These are phyloP conservation scores for Quercus aquifolioides DNA, from an alignment of 306 rosid genomes.

Conservation along the genomic window DNA sequence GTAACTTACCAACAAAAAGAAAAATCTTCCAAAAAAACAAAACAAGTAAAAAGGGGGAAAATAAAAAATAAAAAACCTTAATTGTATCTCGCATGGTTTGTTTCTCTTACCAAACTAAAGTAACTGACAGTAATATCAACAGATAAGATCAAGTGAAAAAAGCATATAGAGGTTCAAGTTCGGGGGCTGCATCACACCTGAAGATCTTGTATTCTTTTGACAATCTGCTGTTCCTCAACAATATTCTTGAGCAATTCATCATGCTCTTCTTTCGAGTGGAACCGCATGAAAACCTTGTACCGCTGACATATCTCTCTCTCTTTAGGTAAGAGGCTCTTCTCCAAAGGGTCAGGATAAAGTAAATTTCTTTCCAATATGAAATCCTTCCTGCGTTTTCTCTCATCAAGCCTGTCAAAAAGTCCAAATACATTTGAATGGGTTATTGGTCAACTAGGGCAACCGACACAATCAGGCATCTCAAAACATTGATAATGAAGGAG, in stretches of 20 bases:
- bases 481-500: too few relatives aligned
- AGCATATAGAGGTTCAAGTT: background rate
- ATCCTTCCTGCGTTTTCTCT: conserved; percentile 73
- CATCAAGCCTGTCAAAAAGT: conserved; percentile 79
- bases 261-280: conserved; percentile 78
- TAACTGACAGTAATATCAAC: conserved; percentile 1
- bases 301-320: conserved; percentile 62
- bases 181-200: conserved; percentile 43
- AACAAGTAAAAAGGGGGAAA: too few relatives aligned
- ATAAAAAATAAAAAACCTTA: too few relatives aligned
- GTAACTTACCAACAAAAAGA: background rate
- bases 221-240: conserved; percentile 67
- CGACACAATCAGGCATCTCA: too few relatives aligned
- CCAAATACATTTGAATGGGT: conserved; percentile 1
- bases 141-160: background rate
- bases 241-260: conserved; percentile 51
- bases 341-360: conserved; percentile 69
- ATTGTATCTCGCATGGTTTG: too few relatives aligned
- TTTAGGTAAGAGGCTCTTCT: conserved; percentile 60
- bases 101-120: background rate
- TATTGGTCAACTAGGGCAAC: background rate
- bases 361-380: conserved; percentile 76
- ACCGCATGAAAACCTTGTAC: conserved; percentile 74
- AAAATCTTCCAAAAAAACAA: background rate
- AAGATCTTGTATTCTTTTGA: conserved; percentile 73